Evolutionary conservation across 1,284 basidiomycete species (phyloP).

Genomic region (Anthracocystis walkeri): DNA sequence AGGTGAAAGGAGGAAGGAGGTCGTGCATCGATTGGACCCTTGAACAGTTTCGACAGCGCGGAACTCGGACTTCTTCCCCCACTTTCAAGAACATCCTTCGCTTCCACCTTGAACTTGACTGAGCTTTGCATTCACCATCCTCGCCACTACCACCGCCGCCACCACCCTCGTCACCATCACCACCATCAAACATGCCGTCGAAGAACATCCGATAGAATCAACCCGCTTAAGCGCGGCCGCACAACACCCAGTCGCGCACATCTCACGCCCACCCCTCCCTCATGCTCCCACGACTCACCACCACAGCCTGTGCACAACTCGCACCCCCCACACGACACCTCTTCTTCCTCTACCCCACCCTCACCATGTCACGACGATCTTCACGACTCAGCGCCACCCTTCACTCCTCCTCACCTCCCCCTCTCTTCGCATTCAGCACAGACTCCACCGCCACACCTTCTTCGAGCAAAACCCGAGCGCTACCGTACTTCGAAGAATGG

Average conservation of each 20-base stretch:
- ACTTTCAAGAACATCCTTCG: background rate
- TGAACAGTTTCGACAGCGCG: slow-evolving; percentile 1
- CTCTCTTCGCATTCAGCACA: background rate
- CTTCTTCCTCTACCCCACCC: slow-evolving; percentile 2
- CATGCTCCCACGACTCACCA: background rate
- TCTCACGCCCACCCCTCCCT: background rate
- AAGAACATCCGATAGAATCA: no score
- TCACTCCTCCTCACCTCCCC: background rate
- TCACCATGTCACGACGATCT: slow-evolving; percentile 24
- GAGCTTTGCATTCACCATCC: background rate
- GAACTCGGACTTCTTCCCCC: slow-evolving; percentile 24
- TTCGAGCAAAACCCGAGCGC: no score
- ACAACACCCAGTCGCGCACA: background rate
- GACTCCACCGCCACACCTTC: background rate
- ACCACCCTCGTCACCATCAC: no score
- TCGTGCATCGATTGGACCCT: slow-evolving; percentile 13
- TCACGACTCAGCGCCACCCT: slow-evolving; percentile 6
- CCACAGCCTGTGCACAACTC: slow-evolving; percentile 2
- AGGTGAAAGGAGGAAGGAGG: background rate
- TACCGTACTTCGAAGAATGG: slow-evolving; percentile 38
- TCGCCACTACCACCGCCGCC: background rate
- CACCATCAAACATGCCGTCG: no score
- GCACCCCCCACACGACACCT: background rate
- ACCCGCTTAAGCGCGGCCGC: no score
- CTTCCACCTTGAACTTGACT: background rate